Base-by-base conservation (phyloP, 2,329 filamentous ascomycete genomes). In the Chalaropsis thielavioides region DNA sequence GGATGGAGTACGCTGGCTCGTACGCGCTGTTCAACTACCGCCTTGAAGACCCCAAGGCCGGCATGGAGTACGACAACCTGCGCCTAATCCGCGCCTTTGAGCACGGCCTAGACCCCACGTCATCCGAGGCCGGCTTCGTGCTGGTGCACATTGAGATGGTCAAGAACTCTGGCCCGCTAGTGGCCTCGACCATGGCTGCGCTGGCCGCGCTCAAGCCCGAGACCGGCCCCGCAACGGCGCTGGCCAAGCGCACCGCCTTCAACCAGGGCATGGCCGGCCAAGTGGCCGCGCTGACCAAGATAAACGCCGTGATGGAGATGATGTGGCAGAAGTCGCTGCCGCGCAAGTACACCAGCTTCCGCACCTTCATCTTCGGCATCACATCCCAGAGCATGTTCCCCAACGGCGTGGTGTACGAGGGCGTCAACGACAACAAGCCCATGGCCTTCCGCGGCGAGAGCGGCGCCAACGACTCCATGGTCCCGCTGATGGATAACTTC, bases 71-170 rank as follows among this genome's bases (percentile, higher is more conserved):
- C 71, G 77, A 80, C 70, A 87, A 88, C 77, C 80, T 96, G 27
- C 87, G 90, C 11, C 83, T 96, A 40, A 86, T 96, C 72, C 89
- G 92, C 43, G 92, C 90, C 27, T 97, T 96, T 71, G 92, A 96
- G 76, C 83, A 87, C 70, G 92, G 92, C 15, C 84, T 96, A 8
- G 89, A 96, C 73, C 89, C 89, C 0, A 81, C 81, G 40, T 95
- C 90, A 2, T 96, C 91, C 7, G 92, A 96, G 75, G 92, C 92
- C 0, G 92, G 92, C 61, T 96, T 97, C 73, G 90, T 96, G n/a
- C 82, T 96, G 13, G 92, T 94, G 3, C 92, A 96, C 74, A 86
- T 97, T 62, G 90, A 95, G 75, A 97, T 96, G 92, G 92, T 96
- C 61, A 86, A 86, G 72, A 85, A 95, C 75, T 92, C 91, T 0